Percentiles rank a stretch among this genome's conserved stretches.
Conservation (phyloP, 2,329 filamentous ascomycete genomes). For the Metarhizium sp. region DNA sequence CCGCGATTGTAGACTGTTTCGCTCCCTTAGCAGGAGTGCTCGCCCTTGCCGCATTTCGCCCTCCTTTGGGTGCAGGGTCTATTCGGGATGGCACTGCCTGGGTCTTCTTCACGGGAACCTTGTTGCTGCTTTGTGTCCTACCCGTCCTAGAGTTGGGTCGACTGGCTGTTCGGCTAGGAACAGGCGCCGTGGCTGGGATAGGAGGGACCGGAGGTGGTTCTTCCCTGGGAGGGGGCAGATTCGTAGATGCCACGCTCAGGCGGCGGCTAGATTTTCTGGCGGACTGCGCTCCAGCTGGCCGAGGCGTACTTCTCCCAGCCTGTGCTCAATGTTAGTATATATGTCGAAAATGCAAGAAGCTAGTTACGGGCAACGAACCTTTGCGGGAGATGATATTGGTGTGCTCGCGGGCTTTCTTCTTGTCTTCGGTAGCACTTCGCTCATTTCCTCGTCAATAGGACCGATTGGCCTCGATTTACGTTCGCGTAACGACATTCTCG, state of each 20-base stretch:
- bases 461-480: slow-evolving; percentile 53
- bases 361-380: slow-evolving; percentile 12
- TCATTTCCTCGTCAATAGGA: slow-evolving; percentile 36
- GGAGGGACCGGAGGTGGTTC: slow-evolving; percentile 5
- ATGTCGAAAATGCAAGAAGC: background rate
- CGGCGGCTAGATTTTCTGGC: slow-evolving; percentile 33
- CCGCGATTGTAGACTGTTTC: slow-evolving; percentile 8
- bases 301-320: slow-evolving; percentile 21
- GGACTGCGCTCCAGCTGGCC: slow-evolving; percentile 15
- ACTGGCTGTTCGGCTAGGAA: slow-evolving; percentile 24
- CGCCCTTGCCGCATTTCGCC: slow-evolving; percentile 28
- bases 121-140: slow-evolving; percentile 27
- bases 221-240: slow-evolving; percentile 16
- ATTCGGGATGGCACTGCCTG: slow-evolving; percentile 38
- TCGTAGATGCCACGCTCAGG: slow-evolving; percentile 37
- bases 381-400: slow-evolving; percentile 20
- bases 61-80: slow-evolving; percentile 23
- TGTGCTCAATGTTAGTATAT: slow-evolving; percentile 13
- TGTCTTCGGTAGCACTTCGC: slow-evolving; percentile 23
- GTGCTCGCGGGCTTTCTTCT: slow-evolving; percentile 55
- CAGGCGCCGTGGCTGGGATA: slow-evolving; percentile 2
- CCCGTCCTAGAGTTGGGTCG: slow-evolving; percentile 10
- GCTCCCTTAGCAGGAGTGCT: slow-evolving; percentile 12
- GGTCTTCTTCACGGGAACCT: slow-evolving; percentile 49
- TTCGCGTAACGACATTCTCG: slow-evolving; percentile 63